Percentiles rank a stretch among this genome's conserved stretches.
phyloP scores from a whole-genome alignment of 768 basidiomycete genomes.

The Zangia roseola region DNA sequence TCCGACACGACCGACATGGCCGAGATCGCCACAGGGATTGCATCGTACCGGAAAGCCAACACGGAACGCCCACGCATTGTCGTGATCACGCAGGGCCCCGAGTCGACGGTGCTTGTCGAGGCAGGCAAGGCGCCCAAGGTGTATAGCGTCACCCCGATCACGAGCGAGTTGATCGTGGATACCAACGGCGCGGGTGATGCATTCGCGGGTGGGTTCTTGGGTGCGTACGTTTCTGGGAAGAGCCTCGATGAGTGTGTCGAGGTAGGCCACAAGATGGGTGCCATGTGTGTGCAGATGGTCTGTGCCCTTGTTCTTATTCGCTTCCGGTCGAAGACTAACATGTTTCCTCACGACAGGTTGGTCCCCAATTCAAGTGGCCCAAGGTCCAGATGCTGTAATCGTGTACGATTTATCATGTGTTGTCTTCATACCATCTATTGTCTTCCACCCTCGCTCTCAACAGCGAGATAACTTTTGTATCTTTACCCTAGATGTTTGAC shows the following conservation, averaged over 20 bases:
- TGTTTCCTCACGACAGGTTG: slow-evolving; percentile 37
- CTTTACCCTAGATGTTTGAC: slow-evolving; percentile 18
- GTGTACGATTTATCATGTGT: background rate
- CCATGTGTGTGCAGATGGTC: slow-evolving; percentile 83
- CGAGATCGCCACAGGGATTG: slow-evolving; percentile 72
- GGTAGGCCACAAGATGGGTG: slow-evolving; percentile 83
- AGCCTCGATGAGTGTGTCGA: slow-evolving; percentile 71
- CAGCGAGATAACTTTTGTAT: slow-evolving; percentile 33
- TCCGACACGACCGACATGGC: slow-evolving; percentile 63
- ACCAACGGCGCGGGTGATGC: slow-evolving; percentile 99
- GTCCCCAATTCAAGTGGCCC: slow-evolving; percentile 57
- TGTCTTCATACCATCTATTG: slow-evolving; percentile 1
- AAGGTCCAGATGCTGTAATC: slow-evolving; percentile 47
- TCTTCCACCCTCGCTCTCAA: slow-evolving; percentile 36
- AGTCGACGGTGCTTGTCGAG: slow-evolving; percentile 74
- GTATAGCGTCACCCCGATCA: slow-evolving; percentile 58
- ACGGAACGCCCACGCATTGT: slow-evolving; percentile 74
- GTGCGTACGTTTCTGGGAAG: slow-evolving; percentile 80
- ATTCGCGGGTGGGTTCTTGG: slow-evolving; percentile 95
- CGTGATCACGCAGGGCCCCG: slow-evolving; percentile 87
- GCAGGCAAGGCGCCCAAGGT: slow-evolving; percentile 52
- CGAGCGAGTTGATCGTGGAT: slow-evolving; percentile 75
- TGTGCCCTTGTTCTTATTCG: slow-evolving; percentile 14
- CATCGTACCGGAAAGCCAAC: slow-evolving; percentile 74
- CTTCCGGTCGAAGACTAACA: background rate